Conservation (phyloP, 495 filamentous ascomycete species). For the Clohesyomyces aquaticus region DNA sequence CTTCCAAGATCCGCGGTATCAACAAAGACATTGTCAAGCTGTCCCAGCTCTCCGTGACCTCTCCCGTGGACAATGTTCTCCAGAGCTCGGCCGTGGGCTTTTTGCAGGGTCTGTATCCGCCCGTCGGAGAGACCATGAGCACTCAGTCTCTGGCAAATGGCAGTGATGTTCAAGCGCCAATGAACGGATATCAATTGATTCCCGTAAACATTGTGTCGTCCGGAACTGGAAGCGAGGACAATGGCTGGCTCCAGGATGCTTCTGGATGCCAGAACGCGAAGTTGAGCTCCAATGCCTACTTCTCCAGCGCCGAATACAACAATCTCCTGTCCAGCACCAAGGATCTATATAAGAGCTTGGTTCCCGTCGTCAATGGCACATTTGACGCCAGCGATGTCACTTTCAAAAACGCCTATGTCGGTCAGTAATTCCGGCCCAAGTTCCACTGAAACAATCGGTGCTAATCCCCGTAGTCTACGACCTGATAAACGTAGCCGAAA, state of each 20-base stretch:
- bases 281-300: conserved; percentile 73
- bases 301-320: conserved; percentile 63
- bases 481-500: conserved; percentile 70
- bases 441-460: neutral
- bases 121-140: conserved; percentile 50
- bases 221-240: conserved; percentile 58
- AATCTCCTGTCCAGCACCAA: conserved; percentile 57
- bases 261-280: conserved; percentile 64
- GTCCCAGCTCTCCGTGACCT: conserved; percentile 60
- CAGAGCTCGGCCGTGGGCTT: conserved; percentile 53
- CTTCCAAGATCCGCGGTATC: conserved; percentile 61
- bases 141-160: conserved; percentile 58
- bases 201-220: conserved; percentile 52
- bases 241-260: conserved; percentile 61
- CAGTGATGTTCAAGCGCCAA: conserved; percentile 55
- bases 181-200: conserved; percentile 66
- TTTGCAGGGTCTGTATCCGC: conserved; percentile 67
- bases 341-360: conserved; percentile 66
- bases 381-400: conserved; percentile 57
- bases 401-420: conserved; percentile 75
- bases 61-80: conserved; percentile 48
- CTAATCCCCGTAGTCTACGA: conserved; percentile 60
- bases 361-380: conserved; percentile 63
- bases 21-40: conserved; percentile 59
- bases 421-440: conserved; percentile 41